A percentile compares a stretch with the other conserved stretches of the same genome.
These are phyloP conservation scores for Entonaema liquescens DNA, from an alignment of 495 filamentous ascomycete genomes.

Conservation along the genomic window DNA sequence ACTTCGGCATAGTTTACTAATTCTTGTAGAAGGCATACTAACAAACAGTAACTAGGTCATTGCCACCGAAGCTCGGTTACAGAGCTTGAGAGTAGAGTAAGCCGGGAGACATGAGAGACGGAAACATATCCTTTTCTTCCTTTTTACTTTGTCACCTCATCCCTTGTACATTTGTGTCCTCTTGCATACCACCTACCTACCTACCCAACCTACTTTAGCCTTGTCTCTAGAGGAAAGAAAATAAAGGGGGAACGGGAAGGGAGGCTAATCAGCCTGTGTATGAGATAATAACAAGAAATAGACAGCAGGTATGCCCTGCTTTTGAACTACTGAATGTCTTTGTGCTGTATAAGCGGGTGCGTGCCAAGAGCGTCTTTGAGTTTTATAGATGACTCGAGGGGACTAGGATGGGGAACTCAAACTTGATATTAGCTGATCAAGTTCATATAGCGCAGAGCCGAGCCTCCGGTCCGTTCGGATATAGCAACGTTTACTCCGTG, in stretches of 20 bases:
- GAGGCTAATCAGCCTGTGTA: constrained; percentile 18
- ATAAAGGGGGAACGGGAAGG: constrained; percentile 7
- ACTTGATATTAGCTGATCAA: too few species aligned
- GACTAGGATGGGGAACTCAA: too few species aligned
- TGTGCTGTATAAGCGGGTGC: not conserved
- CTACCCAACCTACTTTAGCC: not conserved
- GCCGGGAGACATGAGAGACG: constrained; percentile 6
- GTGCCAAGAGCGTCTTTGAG: not conserved
- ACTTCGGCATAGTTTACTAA: constrained; percentile 21
- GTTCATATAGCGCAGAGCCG: too few species aligned
- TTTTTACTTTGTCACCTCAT: constrained; percentile 33
- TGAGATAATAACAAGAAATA: constrained; percentile 31
- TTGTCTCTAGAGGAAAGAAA: constrained; percentile 24
- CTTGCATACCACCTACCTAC: constrained; percentile 6
- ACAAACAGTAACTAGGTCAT: constrained; percentile 56
- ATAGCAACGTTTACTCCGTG: too few species aligned
- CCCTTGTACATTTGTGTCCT: constrained; percentile 40
- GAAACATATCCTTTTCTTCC: constrained; percentile 19
- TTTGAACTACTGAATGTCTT: not conserved
- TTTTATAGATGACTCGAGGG: not conserved
- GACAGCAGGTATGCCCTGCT: constrained; percentile 8
- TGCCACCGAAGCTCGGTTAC: constrained; percentile 67
- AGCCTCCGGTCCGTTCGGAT: too few species aligned
- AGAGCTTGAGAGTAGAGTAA: constrained; percentile 66
- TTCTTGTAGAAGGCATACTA: constrained; percentile 13